These are phyloP conservation scores for Penicillium sp. DNA, from an alignment of 2,329 filamentous ascomycete genomes.

Conservation along the genomic window DNA sequence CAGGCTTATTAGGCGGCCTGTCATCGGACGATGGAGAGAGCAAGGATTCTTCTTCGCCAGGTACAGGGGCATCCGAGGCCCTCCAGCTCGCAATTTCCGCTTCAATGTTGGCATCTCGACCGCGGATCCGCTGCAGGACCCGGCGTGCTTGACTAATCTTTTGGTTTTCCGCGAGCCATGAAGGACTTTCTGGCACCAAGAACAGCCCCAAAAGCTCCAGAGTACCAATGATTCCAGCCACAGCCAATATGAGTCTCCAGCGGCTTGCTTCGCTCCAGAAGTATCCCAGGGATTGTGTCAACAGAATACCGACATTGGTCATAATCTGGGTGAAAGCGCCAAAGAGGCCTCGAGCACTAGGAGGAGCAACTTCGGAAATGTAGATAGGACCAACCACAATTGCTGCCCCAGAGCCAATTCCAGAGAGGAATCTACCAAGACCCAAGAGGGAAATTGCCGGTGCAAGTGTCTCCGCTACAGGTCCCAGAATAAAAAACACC, in stretches of 20 bases:
- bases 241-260: conserved; percentile 80
- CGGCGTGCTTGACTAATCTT: conserved; percentile 60
- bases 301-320: conserved; percentile 85
- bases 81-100: conserved; percentile 67
- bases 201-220: conserved; percentile 69
- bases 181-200: conserved; percentile 80
- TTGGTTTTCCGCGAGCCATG: conserved; percentile 73
- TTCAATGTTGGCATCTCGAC: conserved; percentile 64
- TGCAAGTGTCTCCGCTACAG: conserved; percentile 71
- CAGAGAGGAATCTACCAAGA: conserved; percentile 73
- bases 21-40: conserved; percentile 56
- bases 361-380: conserved; percentile 86
- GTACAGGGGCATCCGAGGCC: conserved; percentile 25
- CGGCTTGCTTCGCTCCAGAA: conserved; percentile 76
- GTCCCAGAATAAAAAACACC: conserved; percentile 72
- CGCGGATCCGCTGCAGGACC: conserved; percentile 73
- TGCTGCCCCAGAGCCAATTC: conserved; percentile 79
- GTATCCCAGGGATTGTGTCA: conserved; percentile 79
- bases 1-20: conserved; percentile 64
- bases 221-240: conserved; percentile 66
- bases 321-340: conserved; percentile 81
- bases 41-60: conserved; percentile 69
- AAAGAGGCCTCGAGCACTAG: conserved; percentile 72
- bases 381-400: conserved; percentile 94
- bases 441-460: conserved; percentile 65